Evolutionary conservation across 148 eudicot species (phyloP).

Genomic region (Nepenthes gracilis): DNA sequence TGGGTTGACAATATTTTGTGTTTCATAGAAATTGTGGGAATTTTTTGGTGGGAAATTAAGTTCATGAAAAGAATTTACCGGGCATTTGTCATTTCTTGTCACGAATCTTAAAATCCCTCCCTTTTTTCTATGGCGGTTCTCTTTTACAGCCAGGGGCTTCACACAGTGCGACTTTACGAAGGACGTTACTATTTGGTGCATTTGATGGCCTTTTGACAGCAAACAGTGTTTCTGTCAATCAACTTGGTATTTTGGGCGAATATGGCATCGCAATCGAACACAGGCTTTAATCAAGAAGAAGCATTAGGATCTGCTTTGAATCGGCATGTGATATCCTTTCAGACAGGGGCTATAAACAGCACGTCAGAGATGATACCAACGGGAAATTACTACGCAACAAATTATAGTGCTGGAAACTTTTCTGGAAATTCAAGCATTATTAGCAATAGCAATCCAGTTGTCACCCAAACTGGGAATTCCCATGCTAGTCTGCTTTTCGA

Average conservation of each 20-base stretch:
- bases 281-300: slow-evolving; percentile 53
- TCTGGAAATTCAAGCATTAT: slow-evolving; percentile 36
- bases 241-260: slow-evolving; percentile 3
- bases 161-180: slow-evolving; percentile 16
- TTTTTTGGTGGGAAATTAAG: no score
- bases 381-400: slow-evolving; percentile 38
- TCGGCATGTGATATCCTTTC: slow-evolving; percentile 45
- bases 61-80: no score
- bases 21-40: no score
- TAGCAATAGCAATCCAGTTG: slow-evolving; percentile 17
- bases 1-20: no score
- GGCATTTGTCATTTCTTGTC: no score
- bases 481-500: slow-evolving; percentile 44
- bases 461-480: slow-evolving; percentile 31
- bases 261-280: slow-evolving; percentile 55
- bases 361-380: slow-evolving; percentile 2
- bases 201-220: slow-evolving; percentile 1
- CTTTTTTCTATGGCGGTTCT: no score
- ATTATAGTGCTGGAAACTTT: slow-evolving; percentile 28
- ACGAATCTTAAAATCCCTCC: no score
- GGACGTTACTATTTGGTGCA: slow-evolving; percentile 1
- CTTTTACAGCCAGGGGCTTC: no score
- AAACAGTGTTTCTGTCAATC: neutral
- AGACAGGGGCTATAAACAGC: slow-evolving; percentile 47
- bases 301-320: slow-evolving; percentile 32